A percentile compares a stretch with the other conserved stretches of the same genome.
Evolutionary conservation across 306 rosid genomes (phyloP).

Genomic region (Nissolia schottii): DNA sequence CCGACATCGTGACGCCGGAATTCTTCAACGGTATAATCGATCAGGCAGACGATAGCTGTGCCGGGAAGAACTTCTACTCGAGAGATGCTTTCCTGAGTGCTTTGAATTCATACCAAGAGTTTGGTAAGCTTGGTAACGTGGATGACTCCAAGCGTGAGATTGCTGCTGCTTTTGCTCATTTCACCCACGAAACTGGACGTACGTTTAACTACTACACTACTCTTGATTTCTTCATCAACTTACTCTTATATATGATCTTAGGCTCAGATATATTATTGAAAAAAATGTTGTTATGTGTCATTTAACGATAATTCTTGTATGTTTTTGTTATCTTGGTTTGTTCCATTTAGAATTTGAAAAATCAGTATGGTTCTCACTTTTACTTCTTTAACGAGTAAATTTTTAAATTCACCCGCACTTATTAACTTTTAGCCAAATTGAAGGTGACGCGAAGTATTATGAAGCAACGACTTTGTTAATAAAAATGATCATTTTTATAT

Average conservation of each 20-base stretch:
- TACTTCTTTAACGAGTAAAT: too few relatives aligned
- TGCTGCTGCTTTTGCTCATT: conserved; percentile 80
- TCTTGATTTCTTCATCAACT: not conserved
- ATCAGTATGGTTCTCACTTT: too few relatives aligned
- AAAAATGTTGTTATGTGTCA: too few relatives aligned
- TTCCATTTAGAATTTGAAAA: too few relatives aligned
- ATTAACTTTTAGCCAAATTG: too few relatives aligned
- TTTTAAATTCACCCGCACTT: too few relatives aligned
- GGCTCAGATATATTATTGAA: too few relatives aligned
- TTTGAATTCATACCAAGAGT: conserved; percentile 35
- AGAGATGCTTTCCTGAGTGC: conserved; percentile 53
- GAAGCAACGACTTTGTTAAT: too few relatives aligned
- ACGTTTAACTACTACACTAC: conserved; percentile 23
- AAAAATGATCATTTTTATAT: too few relatives aligned
- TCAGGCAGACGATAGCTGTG: conserved; percentile 46
- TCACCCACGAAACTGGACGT: conserved; percentile 86
- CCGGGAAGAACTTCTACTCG: conserved; percentile 58
- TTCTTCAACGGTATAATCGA: conserved; percentile 53
- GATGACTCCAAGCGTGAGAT: conserved; percentile 76
- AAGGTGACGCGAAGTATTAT: too few relatives aligned
- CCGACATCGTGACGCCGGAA: conserved; percentile 45
- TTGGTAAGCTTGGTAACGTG: conserved; percentile 34
- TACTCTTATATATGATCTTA: not conserved
- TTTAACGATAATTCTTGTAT: too few relatives aligned
- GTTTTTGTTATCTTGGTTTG: too few relatives aligned